Percentiles rank a stretch among this genome's conserved stretches.
Conservation (phyloP, 208 protist species). For the Trypanosoma scelopori region DNA sequence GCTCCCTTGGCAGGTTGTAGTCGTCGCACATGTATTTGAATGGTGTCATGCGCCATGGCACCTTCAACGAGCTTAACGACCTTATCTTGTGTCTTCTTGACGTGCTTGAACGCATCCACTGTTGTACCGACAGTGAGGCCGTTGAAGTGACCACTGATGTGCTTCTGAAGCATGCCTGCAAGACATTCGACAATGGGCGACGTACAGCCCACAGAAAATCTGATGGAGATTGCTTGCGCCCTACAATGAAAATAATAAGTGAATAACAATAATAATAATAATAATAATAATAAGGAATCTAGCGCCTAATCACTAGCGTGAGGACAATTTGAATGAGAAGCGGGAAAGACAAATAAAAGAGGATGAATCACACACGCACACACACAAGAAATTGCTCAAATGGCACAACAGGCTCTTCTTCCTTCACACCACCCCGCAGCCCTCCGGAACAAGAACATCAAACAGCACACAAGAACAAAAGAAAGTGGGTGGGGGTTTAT, state of each 20-base stretch:
- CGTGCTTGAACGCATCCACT: constrained; percentile 30
- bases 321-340: too few species aligned
- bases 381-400: too few species aligned
- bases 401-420: too few species aligned
- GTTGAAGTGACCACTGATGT: constrained; percentile 16
- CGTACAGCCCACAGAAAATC: constrained; percentile 30
- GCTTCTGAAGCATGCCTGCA: constrained; percentile 20
- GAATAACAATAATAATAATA: too few species aligned
- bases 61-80: constrained; percentile 38
- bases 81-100: constrained; percentile 31
- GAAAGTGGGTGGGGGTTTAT: too few species aligned
- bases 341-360: too few species aligned
- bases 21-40: constrained; percentile 79
- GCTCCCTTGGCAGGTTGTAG: constrained; percentile 29
- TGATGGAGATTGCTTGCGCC: constrained; percentile 32
- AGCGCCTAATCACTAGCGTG: too few species aligned
- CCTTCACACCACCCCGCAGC: too few species aligned
- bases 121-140: constrained; percentile 30
- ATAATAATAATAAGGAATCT: too few species aligned
- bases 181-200: constrained; percentile 15
- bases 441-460: too few species aligned
- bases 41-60: constrained; percentile 30
- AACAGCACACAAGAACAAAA: too few species aligned
- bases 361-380: too few species aligned
- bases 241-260: not conserved